phyloP scores from a whole-genome alignment of 1,139 yeast genomes.

The Meyerozyma athensensis region DNA sequence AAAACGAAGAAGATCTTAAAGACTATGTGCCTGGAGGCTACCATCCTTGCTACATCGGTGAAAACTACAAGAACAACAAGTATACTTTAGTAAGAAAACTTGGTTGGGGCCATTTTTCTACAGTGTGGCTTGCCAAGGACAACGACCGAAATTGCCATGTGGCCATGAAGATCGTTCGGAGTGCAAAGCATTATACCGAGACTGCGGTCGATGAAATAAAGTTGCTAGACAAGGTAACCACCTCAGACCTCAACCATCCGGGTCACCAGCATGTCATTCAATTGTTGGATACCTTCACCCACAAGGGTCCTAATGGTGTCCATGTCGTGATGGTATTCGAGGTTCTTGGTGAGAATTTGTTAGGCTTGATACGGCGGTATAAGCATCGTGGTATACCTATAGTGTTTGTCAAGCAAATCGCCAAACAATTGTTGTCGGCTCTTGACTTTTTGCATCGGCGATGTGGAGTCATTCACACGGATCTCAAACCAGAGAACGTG shows the following conservation, averaged over 20 bases:
- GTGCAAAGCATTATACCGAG: constrained; percentile 35
- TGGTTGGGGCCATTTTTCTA: constrained; percentile 51
- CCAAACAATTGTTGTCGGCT: constrained; percentile 35
- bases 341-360: constrained; percentile 37
- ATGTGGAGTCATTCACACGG: constrained; percentile 43
- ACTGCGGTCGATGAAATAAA: constrained; percentile 42
- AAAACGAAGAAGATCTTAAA: constrained; percentile 33
- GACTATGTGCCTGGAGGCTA: constrained; percentile 41
- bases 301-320: constrained; percentile 38
- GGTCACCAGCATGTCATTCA: constrained; percentile 40
- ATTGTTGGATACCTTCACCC: constrained; percentile 36
- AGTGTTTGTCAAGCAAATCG: constrained; percentile 32
- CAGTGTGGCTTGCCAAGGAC: constrained; percentile 46
- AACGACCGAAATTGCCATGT: constrained; percentile 33
- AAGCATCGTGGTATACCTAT: constrained; percentile 39
- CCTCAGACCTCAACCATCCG: constrained; percentile 25
- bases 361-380: constrained; percentile 35
- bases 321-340: constrained; percentile 45
- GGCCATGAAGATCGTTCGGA: constrained; percentile 40
- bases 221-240: constrained; percentile 30
- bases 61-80: constrained; percentile 28
- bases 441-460: constrained; percentile 37
- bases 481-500: constrained; percentile 42
- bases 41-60: constrained; percentile 39
- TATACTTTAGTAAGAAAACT: constrained; percentile 36